Conservation (phyloP, 192 early-diverging fungal genomes). For the Chytriomyces hyalinus region DNA sequence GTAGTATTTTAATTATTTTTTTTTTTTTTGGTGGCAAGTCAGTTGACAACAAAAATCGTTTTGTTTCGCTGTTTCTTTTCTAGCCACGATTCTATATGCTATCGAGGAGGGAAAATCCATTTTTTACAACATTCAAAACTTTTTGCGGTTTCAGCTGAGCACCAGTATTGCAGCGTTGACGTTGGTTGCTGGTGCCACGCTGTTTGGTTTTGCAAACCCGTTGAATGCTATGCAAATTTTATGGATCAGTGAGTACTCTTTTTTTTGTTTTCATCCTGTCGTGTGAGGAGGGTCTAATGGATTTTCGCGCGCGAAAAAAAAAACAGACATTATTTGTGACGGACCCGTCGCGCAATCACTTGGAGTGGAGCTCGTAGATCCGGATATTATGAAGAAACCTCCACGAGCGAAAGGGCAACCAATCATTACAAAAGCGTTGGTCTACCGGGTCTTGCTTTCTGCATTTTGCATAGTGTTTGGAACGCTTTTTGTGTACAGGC, state of each 20-base stretch:
- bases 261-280: neutral
- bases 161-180: slow-evolving; percentile 91
- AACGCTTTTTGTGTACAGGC: slow-evolving; percentile 81
- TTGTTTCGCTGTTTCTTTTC: neutral
- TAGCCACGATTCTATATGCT: slow-evolving; percentile 85
- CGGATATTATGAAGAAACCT: slow-evolving; percentile 84
- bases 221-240: slow-evolving; percentile 99
- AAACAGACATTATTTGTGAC: slow-evolving; percentile 93
- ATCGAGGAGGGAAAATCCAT: slow-evolving; percentile 99
- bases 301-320: neutral
- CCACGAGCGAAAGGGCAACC: slow-evolving; percentile 79
- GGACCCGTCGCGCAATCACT: slow-evolving; percentile 97
- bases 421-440: slow-evolving; percentile 75
- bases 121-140: slow-evolving; percentile 97
- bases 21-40: neutral
- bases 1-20: neutral
- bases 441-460: slow-evolving; percentile 77
- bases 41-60: neutral
- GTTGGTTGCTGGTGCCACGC: slow-evolving; percentile 83
- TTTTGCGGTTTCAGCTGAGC: slow-evolving; percentile 93
- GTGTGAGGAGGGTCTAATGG: neutral
- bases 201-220: slow-evolving; percentile 87
- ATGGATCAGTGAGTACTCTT: slow-evolving; percentile 86
- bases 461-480: slow-evolving; percentile 82
- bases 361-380: slow-evolving; percentile 93